A percentile compares a stretch with the other conserved stretches of the same genome.
These are phyloP conservation scores for Panicum miliaceum DNA, from an alignment of 176 grass and related monocot genomes.

Conservation along the genomic window DNA sequence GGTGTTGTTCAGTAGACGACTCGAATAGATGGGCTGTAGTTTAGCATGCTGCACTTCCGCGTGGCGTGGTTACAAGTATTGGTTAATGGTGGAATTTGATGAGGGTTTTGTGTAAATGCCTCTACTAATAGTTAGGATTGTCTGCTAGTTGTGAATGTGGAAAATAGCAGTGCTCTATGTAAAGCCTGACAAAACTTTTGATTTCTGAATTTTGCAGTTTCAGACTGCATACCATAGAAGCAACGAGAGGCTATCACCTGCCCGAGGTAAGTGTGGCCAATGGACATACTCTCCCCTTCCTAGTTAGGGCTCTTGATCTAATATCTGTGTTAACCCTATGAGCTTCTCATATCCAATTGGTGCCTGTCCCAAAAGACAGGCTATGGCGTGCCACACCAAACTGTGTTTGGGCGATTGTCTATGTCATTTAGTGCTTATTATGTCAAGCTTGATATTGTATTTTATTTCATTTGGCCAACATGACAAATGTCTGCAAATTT, in stretches of 20 bases:
- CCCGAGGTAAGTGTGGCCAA: slow-evolving; percentile 45
- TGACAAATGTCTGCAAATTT: background rate
- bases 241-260: slow-evolving; percentile 39
- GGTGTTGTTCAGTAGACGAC: background rate
- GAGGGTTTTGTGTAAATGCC: background rate
- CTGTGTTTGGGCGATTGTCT: background rate
- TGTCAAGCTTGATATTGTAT: background rate
- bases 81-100: background rate
- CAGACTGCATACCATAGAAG: slow-evolving; percentile 29
- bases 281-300: background rate
- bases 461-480: slow-evolving; percentile 13
- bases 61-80: background rate
- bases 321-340: background rate
- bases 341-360: background rate
- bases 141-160: background rate
- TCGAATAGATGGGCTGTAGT: background rate
- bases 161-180: background rate
- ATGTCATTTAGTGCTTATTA: background rate
- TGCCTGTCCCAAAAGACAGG: background rate
- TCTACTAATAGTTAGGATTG: background rate
- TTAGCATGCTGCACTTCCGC: background rate
- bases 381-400: background rate
- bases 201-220: slow-evolving; percentile 59
- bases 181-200: slow-evolving; percentile 8
- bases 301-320: background rate